Base-by-base conservation (phyloP, 2,329 filamentous ascomycete genomes). In the Diaporthe ilicicola region DNA sequence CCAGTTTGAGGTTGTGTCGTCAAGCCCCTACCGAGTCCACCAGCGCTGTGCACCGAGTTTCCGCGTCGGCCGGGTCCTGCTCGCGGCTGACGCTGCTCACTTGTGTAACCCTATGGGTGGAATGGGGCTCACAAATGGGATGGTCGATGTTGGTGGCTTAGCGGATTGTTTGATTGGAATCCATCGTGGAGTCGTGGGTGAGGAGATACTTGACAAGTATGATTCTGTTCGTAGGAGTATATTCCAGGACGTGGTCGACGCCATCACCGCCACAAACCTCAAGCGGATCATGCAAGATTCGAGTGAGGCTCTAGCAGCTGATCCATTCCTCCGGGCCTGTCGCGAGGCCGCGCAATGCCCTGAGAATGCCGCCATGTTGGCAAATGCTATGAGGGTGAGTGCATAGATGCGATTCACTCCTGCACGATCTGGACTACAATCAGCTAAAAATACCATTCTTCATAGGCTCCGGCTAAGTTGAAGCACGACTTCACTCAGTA, bases 51-150 rank as follows among this genome's bases (percentile, higher is more conserved):
- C 66, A 2, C 59, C 59, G 1, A 62, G 42, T 1, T 62, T 62
- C 8, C 59, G 59, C 2, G 59, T 62, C 1, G 69, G 69, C 1
- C 29, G 69, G 17, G 50, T 71, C 3, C 9, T 54, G 15, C 42
- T 71, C 6, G 69, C 69, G 9, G 69, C 61, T 5, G 69, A 71
- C 7, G 69, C 69, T 3, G 69, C 69, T 17, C 69, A 71, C 19
- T 24, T 71, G 22, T 67, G 61, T 17, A 71, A 71, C 10, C 69
- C 69, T 17, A 67, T 71, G 46, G 69, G 69, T 17, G 69, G 69
- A 0, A 44, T 71, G 24, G 69, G 69, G 0, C 53, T 71, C 2
- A 67, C 62, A 1, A 66, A 66, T 7, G 69, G 65, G 3, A 62
- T 71, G 27, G 46, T 69, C 8, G 65, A 71, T 6, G 70, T 71